These are phyloP conservation scores for Hortaea sp. DNA, from an alignment of 2,329 filamentous ascomycete genomes.

Conservation along the genomic window DNA sequence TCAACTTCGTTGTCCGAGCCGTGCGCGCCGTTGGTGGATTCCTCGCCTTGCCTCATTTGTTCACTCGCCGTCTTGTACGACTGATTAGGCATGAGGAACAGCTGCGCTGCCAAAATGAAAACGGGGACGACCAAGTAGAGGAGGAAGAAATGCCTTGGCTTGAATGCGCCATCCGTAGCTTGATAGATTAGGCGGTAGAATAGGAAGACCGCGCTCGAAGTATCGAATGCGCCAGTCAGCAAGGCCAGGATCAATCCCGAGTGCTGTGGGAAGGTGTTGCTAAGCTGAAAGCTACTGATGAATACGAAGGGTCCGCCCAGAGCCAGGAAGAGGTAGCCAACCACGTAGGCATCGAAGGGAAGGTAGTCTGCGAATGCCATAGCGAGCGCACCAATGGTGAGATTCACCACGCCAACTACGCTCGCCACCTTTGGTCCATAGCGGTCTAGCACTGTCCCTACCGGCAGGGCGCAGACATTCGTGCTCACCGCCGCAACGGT, in stretches of 20 bases:
- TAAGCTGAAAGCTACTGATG: slow-evolving; percentile 41
- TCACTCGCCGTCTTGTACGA: slow-evolving; percentile 58
- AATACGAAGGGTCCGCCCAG: slow-evolving; percentile 41
- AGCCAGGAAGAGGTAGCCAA: slow-evolving; percentile 38
- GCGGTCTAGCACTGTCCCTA: slow-evolving; percentile 74
- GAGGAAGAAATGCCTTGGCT: slow-evolving; percentile 39
- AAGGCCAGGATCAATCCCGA: slow-evolving; percentile 39
- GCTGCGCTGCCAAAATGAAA: slow-evolving; percentile 32
- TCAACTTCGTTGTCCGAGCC: slow-evolving; percentile 42
- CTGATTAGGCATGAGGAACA: slow-evolving; percentile 37
- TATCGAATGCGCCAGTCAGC: slow-evolving; percentile 41
- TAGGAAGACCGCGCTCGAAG: slow-evolving; percentile 35
- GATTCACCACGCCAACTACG: slow-evolving; percentile 57
- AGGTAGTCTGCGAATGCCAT: slow-evolving; percentile 58
- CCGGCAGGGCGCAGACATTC: slow-evolving; percentile 74
- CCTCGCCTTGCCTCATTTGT: slow-evolving; percentile 62
- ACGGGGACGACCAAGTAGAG: slow-evolving; percentile 36
- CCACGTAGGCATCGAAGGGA: slow-evolving; percentile 55
- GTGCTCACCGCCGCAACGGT: slow-evolving; percentile 78
- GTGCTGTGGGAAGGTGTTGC: slow-evolving; percentile 40
- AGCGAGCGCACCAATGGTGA: slow-evolving; percentile 57
- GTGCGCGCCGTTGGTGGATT: slow-evolving; percentile 33
- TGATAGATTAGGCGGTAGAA: slow-evolving; percentile 40
- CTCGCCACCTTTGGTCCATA: slow-evolving; percentile 71
- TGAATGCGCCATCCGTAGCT: slow-evolving; percentile 30